Evolutionary conservation across 2,329 filamentous ascomycete genomes (phyloP), one percentile per base, ranked within the genome.

Genomic region (Didymella glomerata): DNA sequence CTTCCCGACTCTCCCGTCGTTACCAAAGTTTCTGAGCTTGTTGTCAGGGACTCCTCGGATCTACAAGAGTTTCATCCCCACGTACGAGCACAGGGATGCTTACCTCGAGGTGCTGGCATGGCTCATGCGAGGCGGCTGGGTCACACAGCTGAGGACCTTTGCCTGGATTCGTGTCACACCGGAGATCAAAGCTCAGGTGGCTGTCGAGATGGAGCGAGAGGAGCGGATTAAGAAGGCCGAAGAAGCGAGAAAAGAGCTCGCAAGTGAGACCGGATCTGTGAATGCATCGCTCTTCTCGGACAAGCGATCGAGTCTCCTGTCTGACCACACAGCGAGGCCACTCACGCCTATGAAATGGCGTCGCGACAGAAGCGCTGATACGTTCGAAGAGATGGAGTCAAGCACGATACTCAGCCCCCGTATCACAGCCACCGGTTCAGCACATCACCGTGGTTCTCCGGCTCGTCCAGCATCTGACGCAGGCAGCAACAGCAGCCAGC

Each of bases 31-130:
- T 79, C 84, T 99, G n/a, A 89, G 90, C 50, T 85, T 90, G 58
- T 82, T 99, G 7, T 95, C 91, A 38, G 88, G 89, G 5, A 88
- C 88, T 3, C 93, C 95, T 2, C 87, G 92, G 28, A 88, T 90
- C 0, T 99, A 93, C 80, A 91, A 92, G 68, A 84, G 84, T 53
- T 89, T 96, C 65, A 93, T 93, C 44, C 94, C 94, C 0, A 93
- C 88, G 71, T 93, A 93, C 75, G 90, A 92, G 69, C 93, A 97
- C 73, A 90, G 94, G 42, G 88, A 89, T 7, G 88, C 89, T 2
- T 99, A 97, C 76, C 89, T 98, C 77, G 86, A 91, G 32, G 96
- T 98, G 77, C 82, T 99, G 25, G 93, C 92, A 22, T 99, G 94
- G 92, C 85, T 99, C 9, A 88, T 98, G 80, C 88, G 93, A 40